Percentiles rank a stretch among this genome's conserved stretches.
Evolutionary conservation across 2,329 filamentous ascomycete genomes (phyloP).

Genomic region (Gyromitra esculenta): DNA sequence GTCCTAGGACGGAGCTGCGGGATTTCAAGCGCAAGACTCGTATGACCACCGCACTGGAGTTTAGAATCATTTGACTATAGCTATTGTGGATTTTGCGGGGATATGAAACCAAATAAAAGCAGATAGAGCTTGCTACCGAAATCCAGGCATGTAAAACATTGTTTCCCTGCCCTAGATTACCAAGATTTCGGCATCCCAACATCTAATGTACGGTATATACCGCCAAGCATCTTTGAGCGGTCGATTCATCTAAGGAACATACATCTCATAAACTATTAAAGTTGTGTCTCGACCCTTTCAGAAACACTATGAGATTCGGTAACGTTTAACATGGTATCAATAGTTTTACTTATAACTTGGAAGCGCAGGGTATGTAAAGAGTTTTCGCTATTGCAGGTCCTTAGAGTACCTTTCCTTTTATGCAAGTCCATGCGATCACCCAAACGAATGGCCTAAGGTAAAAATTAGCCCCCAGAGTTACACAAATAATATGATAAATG

Average conservation of each 20-base stretch:
- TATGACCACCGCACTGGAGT: conserved; percentile 12
- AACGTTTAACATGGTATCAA: neutral
- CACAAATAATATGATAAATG: conserved; percentile 25
- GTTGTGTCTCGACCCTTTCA: neutral
- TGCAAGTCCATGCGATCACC: conserved; percentile 29
- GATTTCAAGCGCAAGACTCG: neutral
- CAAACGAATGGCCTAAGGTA: conserved; percentile 29
- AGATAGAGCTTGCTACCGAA: conserved; percentile 12
- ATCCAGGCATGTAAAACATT: conserved; percentile 7
- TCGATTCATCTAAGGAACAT: neutral
- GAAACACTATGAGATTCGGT: neutral
- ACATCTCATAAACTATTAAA: neutral
- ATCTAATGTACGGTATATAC: conserved; percentile 20
- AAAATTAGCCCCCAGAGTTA: neutral
- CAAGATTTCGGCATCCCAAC: conserved; percentile 24
- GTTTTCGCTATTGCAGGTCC: neutral
- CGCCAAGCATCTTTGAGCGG: neutral
- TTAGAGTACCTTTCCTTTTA: conserved; percentile 1
- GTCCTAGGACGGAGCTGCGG: conserved; percentile 3
- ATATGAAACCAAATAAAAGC: conserved; percentile 22
- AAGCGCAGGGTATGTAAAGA: neutral
- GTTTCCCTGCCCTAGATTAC: conserved; percentile 24
- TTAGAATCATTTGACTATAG: neutral
- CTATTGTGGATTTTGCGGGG: conserved; percentile 1
- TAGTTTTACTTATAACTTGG: conserved; percentile 8